Evolutionary conservation across 2,329 filamentous ascomycete species (phyloP).

Genomic region (Colletotrichum chlorophyti): DNA sequence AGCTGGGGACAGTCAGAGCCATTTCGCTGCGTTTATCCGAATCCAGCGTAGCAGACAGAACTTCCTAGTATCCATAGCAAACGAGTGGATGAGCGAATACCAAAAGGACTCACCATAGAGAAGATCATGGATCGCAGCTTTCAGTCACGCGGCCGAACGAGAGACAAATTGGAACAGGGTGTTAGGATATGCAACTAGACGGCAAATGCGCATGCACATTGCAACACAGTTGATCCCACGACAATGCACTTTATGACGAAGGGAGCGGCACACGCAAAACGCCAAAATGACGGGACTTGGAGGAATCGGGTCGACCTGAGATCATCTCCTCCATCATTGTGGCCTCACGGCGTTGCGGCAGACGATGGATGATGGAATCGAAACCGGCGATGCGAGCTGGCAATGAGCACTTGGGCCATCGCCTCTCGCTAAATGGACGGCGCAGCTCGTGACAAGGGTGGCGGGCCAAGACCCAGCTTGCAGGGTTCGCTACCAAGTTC

Average conservation of each 20-base stretch:
- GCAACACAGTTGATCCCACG: too few species aligned
- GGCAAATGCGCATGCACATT: background rate
- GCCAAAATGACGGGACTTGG: conserved; percentile 6
- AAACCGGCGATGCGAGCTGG: background rate
- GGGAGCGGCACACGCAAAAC: background rate
- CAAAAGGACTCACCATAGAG: conserved; percentile 9
- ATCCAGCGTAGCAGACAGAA: conserved; percentile 10
- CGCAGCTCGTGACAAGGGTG: conserved; percentile 8
- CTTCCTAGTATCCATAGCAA: background rate
- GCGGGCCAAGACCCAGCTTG: conserved; percentile 4
- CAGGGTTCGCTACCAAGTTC: conserved; percentile 18
- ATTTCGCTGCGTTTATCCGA: conserved; percentile 19
- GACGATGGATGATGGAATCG: background rate
- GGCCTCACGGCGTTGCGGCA: background rate
- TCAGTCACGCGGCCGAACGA: background rate
- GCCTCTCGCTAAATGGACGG: conserved; percentile 5
- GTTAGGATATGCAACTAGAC: conserved; percentile 8
- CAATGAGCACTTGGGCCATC: background rate
- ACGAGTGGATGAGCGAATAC: background rate
- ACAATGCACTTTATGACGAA: too few species aligned
- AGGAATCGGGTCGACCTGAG: background rate
- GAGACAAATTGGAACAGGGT: too few species aligned
- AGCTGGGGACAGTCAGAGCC: conserved; percentile 8
- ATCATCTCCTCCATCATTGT: conserved; percentile 5
- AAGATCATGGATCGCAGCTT: background rate